phyloP scores from a whole-genome alignment of 2,329 filamentous ascomycete species.

The Magnaporthiopsis poae region DNA sequence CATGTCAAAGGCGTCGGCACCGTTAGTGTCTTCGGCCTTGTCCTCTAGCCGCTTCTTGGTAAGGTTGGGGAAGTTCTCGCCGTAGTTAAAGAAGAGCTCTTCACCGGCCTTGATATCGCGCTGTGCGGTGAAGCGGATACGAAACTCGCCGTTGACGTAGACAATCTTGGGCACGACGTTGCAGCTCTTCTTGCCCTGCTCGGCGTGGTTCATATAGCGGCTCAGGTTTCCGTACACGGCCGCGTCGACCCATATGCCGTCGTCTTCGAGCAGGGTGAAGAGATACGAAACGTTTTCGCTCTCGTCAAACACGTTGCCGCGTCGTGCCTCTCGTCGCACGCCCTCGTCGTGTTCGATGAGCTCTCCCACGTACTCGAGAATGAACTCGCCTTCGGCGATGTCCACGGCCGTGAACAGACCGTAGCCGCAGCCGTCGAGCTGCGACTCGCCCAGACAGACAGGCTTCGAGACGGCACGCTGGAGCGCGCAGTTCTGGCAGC shows the following conservation, averaged over 20 bases:
- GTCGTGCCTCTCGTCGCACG: slow-evolving; percentile 54
- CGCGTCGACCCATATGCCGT: slow-evolving; percentile 61
- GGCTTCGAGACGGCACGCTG: slow-evolving; percentile 37
- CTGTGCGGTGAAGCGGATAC: slow-evolving; percentile 64
- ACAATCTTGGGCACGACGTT: slow-evolving; percentile 56
- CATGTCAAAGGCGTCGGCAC: background rate
- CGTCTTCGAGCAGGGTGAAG: slow-evolving; percentile 49
- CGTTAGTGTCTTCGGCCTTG: slow-evolving; percentile 20
- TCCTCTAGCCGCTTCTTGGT: slow-evolving; percentile 41
- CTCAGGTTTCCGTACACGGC: slow-evolving; percentile 71
- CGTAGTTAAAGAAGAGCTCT: slow-evolving; percentile 76
- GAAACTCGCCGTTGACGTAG: slow-evolving; percentile 64
- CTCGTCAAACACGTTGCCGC: slow-evolving; percentile 52
- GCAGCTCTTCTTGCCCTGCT: slow-evolving; percentile 41
- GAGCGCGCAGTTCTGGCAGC: slow-evolving; percentile 63
- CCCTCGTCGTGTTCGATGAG: slow-evolving; percentile 61
- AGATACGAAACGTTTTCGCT: slow-evolving; percentile 56
- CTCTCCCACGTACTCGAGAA: slow-evolving; percentile 75
- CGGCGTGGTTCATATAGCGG: slow-evolving; percentile 73
- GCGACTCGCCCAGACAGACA: slow-evolving; percentile 60
- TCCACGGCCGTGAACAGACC: slow-evolving; percentile 64
- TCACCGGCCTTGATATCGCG: slow-evolving; percentile 60
- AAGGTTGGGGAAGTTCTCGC: slow-evolving; percentile 55
- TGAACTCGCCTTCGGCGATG: slow-evolving; percentile 58
- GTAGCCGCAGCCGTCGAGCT: slow-evolving; percentile 59